These are phyloP conservation scores for Candida hispaniensis DNA, from an alignment of 805 yeast genomes.

Conservation along the genomic window DNA sequence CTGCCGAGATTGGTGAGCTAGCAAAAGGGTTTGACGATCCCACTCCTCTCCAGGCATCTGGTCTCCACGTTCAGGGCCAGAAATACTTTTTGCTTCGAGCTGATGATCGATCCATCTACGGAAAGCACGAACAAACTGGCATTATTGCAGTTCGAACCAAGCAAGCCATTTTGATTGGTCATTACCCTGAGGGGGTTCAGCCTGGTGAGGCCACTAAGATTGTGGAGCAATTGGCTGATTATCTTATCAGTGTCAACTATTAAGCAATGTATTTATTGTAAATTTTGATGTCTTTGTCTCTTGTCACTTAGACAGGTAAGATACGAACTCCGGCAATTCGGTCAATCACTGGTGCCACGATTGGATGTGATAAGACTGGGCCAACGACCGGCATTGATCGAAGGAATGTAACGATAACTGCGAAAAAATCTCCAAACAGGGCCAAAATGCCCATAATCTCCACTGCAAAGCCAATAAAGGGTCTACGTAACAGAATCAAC, in stretches of 20 bases:
- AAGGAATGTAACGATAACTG: slow-evolving; percentile 75
- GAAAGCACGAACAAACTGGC: slow-evolving; percentile 82
- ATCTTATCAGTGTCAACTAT: slow-evolving; percentile 78
- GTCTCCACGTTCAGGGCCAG: slow-evolving; percentile 73
- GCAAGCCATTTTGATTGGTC: slow-evolving; percentile 88
- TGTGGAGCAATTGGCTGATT: slow-evolving; percentile 93
- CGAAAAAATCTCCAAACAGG: slow-evolving; percentile 86
- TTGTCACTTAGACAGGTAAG: slow-evolving; percentile 48
- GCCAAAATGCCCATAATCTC: slow-evolving; percentile 87
- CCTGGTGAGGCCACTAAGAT: slow-evolving; percentile 93
- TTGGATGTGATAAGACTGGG: slow-evolving; percentile 69
- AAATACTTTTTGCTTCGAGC: slow-evolving; percentile 84
- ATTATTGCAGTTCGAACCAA: slow-evolving; percentile 83
- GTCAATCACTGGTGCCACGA: slow-evolving; percentile 65
- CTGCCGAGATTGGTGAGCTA: slow-evolving; percentile 60
- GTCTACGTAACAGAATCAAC: slow-evolving; percentile 60
- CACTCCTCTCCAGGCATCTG: slow-evolving; percentile 66
- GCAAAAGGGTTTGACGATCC: slow-evolving; percentile 78
- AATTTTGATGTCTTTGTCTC: not conserved
- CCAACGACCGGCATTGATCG: slow-evolving; percentile 85
- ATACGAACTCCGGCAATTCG: slow-evolving; percentile 56
- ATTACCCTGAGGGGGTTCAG: slow-evolving; percentile 81
- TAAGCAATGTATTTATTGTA: slow-evolving; percentile 30
- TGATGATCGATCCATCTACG: slow-evolving; percentile 88
- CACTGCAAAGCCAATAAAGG: slow-evolving; percentile 74